Conservation (phyloP, 257 asterid genomes). For the Capsicum chinense region DNA sequence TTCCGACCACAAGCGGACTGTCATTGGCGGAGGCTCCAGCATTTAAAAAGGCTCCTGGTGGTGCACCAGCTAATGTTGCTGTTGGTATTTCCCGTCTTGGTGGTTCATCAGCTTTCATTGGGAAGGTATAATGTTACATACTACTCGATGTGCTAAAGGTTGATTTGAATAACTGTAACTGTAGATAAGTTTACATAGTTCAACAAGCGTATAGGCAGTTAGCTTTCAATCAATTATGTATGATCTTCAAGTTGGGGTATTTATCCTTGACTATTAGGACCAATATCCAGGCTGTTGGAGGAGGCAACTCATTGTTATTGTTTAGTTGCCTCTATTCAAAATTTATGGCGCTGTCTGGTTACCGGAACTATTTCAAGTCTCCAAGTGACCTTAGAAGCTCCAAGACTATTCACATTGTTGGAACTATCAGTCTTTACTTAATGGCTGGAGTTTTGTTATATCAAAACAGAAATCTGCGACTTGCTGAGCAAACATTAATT, state of each 20-base stretch:
- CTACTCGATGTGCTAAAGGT: not conserved
- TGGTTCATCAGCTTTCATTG: conserved; percentile 93
- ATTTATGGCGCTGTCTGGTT: not conserved
- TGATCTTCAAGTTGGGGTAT: not conserved
- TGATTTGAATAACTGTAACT: not conserved
- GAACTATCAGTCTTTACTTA: not conserved
- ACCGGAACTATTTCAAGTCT: not conserved
- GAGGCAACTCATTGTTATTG: not conserved
- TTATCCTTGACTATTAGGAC: not conserved
- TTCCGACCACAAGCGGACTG: conserved; percentile 86
- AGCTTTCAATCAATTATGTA: not conserved
- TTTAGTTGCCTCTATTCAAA: not conserved
- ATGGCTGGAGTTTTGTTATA: not conserved
- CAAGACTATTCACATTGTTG: not conserved
- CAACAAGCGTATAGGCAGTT: not conserved
- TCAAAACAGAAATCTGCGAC: not conserved
- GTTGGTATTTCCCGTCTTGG: conserved; percentile 99
- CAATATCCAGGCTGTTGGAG: not conserved
- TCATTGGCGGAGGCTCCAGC: conserved; percentile 94
- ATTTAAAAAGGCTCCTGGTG: conserved; percentile 96
- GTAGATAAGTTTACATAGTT: not conserved
- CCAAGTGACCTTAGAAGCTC: not conserved
- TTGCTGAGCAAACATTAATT: conserved; percentile 4
- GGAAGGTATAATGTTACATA: conserved; percentile 61
- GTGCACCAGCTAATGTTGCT: conserved; percentile 99